Base-by-base conservation (phyloP, 2,329 filamentous ascomycete species). In the Alternaria sp. region DNA sequence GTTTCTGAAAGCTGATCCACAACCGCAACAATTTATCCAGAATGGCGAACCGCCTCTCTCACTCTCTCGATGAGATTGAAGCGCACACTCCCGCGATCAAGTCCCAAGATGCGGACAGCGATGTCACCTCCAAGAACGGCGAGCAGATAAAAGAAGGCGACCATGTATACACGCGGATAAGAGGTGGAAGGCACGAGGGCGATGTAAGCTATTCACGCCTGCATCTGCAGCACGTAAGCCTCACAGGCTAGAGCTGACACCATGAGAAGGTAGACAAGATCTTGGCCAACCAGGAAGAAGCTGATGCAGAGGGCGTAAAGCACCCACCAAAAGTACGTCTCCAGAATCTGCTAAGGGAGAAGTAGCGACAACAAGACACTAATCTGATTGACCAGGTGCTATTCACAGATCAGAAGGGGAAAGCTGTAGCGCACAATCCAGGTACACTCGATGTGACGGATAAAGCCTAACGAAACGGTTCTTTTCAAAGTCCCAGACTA, bases 161-260 rank as follows among this genome's bases (percentile, higher is more conserved):
- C 50, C 71, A 73, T 30, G 80, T 83, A n/a, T 80, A 77, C 65
- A 82, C 81, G 6, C 80, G 77, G 57, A 72, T 78, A 15, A 75
- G 80, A 15, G 80, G 81, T 46, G 81, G 81, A 13, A 74, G 77
- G 54, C 79, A 77, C 45, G 80, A 82, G 49, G 80, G 81, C 11
- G 70, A 81, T 30, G 75, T 73, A 62, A 62, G 73, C 64, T 21
- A 17, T 9, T 10, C 26, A 10, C 23, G 13, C 15, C 17, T 21
- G 49, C 36, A 45, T 46, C 47, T 25, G 45, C 59, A 13, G 19
- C 44, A 47, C 19, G 25, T n/a, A 46, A 12, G 19, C 12, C 7
- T 21, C 5, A 11, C 5, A 45, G 43, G 43, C 43, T 40, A 45
- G 12, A 40, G n/a, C 8, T n/a, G 13, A 32, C 10, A 9, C 23